Evolutionary conservation across 2,329 filamentous ascomycete species (phyloP).

Genomic region (Endoconidiophora laricicola): DNA sequence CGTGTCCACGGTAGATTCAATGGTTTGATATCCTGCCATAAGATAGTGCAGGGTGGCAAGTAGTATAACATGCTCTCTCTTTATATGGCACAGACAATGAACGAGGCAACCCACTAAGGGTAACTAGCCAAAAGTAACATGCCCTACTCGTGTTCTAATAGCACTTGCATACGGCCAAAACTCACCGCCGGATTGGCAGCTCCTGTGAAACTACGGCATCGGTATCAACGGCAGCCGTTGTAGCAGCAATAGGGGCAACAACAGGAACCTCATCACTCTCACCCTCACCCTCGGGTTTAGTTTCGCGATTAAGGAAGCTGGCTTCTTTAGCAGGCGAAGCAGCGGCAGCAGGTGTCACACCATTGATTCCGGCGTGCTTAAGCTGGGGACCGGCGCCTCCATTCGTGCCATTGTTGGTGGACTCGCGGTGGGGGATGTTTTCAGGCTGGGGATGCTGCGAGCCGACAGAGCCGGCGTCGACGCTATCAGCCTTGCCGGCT

Average conservation of each 20-base stretch:
- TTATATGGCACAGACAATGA: too few relatives aligned
- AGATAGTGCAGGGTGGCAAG: too few relatives aligned
- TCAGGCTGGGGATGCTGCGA: slow-evolving; percentile 89
- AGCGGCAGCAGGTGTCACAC: slow-evolving; percentile 14
- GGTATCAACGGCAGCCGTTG: neutral
- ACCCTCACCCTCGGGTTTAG: slow-evolving; percentile 36
- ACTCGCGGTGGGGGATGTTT: slow-evolving; percentile 64
- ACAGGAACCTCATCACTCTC: slow-evolving; percentile 6
- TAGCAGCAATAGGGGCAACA: neutral
- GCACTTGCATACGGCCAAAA: neutral
- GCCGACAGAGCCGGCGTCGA: slow-evolving; percentile 84
- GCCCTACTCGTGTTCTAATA: too few relatives aligned
- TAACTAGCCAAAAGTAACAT: neutral
- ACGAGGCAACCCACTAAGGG: neutral
- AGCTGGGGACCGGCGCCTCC: slow-evolving; percentile 19
- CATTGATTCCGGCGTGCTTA: slow-evolving; percentile 27
- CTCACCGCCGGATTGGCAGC: slow-evolving; percentile 4
- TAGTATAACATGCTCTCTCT: too few relatives aligned
- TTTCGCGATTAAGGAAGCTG: slow-evolving; percentile 71
- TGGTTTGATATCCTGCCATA: too few relatives aligned
- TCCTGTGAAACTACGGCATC: neutral
- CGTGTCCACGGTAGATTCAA: too few relatives aligned
- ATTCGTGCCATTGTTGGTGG: slow-evolving; percentile 34
- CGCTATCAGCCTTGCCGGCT: slow-evolving; percentile 87
- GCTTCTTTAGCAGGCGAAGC: slow-evolving; percentile 82